These are phyloP conservation scores for Phytophthora foliorum DNA, from an alignment of 352 stramenopile species.

Conservation along the genomic window DNA sequence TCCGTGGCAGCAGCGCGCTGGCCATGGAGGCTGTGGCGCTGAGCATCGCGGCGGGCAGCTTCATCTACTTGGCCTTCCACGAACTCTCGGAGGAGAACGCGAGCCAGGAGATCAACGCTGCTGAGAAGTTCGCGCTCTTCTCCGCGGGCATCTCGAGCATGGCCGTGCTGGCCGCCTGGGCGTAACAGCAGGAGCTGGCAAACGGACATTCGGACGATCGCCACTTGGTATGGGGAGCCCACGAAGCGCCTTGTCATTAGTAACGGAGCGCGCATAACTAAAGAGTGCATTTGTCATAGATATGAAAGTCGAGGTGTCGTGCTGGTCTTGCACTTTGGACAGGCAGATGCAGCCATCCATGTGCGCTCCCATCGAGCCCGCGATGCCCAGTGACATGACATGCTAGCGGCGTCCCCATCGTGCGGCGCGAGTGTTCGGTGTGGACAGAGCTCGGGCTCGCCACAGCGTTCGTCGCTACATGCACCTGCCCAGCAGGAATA, in stretches of 20 bases:
- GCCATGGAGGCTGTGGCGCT: slow-evolving; percentile 50
- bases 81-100: slow-evolving; percentile 69
- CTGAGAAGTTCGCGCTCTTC: slow-evolving; percentile 69
- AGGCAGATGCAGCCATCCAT: slow-evolving; percentile 22
- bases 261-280: slow-evolving; percentile 4
- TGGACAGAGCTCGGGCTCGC: slow-evolving; percentile 17
- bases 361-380: slow-evolving; percentile 4
- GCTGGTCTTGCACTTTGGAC: slow-evolving; percentile 18
- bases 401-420: slow-evolving; percentile 7
- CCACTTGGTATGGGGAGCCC: slow-evolving; percentile 18
- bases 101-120: slow-evolving; percentile 42
- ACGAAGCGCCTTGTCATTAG: slow-evolving; percentile 9
- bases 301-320: slow-evolving; percentile 19
- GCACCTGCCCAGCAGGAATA: slow-evolving; percentile 8
- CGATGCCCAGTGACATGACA: slow-evolving; percentile 25
- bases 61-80: slow-evolving; percentile 79
- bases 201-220: slow-evolving; percentile 5
- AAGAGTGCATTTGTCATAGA: slow-evolving; percentile 13
- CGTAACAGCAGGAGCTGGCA: slow-evolving; percentile 37
- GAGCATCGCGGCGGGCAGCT: slow-evolving; percentile 66
- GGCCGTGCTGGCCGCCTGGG: slow-evolving; percentile 59
- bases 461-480: slow-evolving; percentile 4
- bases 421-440: slow-evolving; percentile 14
- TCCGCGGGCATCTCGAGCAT: slow-evolving; percentile 55
- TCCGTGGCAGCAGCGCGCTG: slow-evolving; percentile 54